phyloP scores from a whole-genome alignment of 192 early-diverging fungal species.

The Linnemannia zychae region DNA sequence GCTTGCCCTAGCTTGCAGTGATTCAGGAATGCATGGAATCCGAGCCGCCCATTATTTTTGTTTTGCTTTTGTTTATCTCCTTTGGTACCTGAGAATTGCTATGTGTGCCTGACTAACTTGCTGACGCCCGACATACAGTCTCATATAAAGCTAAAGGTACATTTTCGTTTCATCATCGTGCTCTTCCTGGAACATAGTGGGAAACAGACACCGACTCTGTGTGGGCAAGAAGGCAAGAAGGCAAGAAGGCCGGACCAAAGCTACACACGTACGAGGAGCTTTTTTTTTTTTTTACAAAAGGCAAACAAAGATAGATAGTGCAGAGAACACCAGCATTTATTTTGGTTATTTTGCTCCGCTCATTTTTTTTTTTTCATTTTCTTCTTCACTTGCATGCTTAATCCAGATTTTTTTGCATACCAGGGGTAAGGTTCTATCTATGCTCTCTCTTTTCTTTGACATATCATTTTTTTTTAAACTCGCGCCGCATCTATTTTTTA shows the following conservation, averaged over 20 bases:
- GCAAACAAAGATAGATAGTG: not conserved
- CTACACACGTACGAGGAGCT: not conserved
- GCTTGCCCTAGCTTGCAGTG: not conserved
- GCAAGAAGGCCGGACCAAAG: not conserved
- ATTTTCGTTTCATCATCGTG: not conserved
- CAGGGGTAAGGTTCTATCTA: not conserved
- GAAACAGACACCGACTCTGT: not conserved
- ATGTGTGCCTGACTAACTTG: not conserved
- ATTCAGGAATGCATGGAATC: slow-evolving; percentile 3
- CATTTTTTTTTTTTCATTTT: not conserved
- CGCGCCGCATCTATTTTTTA: slow-evolving; percentile 3
- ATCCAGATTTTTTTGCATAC: not conserved
- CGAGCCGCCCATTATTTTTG: not conserved
- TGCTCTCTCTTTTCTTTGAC: not conserved
- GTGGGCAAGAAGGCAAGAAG: not conserved
- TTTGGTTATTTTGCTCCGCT: slow-evolving; percentile 4
- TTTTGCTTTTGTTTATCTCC: not conserved
- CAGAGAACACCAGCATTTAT: not conserved
- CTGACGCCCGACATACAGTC: not conserved
- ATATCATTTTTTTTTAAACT: not conserved
- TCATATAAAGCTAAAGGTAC: not conserved
- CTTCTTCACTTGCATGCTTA: too few species aligned
- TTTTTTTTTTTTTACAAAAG: not conserved
- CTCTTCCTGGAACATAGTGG: not conserved
- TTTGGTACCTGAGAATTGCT: not conserved